phyloP scores from a whole-genome alignment of 805 yeast species.

The Saturnispora sekii region DNA sequence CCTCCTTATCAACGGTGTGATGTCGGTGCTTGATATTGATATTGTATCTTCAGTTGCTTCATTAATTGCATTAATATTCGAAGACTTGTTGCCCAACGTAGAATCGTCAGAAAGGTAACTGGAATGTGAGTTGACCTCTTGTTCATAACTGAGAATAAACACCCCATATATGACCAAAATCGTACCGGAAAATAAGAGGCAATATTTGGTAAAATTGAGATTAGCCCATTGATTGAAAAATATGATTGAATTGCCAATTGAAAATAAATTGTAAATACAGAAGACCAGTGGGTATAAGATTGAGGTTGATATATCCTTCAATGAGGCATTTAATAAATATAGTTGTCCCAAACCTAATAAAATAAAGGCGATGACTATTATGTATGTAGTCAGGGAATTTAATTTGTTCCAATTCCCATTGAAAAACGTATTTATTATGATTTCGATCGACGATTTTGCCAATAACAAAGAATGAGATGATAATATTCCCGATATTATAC shows the following conservation, averaged over 20 bases:
- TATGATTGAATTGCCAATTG: constrained; percentile 56
- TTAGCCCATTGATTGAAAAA: constrained; percentile 42
- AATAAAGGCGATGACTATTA: constrained; percentile 45
- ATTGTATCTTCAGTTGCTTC: background rate
- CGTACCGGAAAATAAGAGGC: constrained; percentile 37
- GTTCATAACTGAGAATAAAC: constrained; percentile 49
- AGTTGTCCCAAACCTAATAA: constrained; percentile 62
- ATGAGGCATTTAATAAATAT: constrained; percentile 63
- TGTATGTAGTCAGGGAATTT: constrained; percentile 34
- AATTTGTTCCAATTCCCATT: constrained; percentile 25
- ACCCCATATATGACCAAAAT: constrained; percentile 59
- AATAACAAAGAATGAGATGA: constrained; percentile 79
- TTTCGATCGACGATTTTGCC: constrained; percentile 78
- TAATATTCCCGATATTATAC: constrained; percentile 61
- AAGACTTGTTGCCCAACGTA: background rate
- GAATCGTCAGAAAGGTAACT: too few species aligned
- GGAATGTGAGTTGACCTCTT: constrained; percentile 2
- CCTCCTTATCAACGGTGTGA: constrained; percentile 18
- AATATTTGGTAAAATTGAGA: constrained; percentile 26
- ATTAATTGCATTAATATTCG: background rate
- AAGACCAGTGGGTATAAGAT: constrained; percentile 78
- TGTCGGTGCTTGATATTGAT: constrained; percentile 11
- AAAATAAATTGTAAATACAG: constrained; percentile 67
- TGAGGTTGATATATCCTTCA: constrained; percentile 61
- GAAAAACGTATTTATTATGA: constrained; percentile 38